These are phyloP conservation scores for Excoecaria cochinchinensis DNA, from an alignment of 345 rosid species.

Conservation along the genomic window DNA sequence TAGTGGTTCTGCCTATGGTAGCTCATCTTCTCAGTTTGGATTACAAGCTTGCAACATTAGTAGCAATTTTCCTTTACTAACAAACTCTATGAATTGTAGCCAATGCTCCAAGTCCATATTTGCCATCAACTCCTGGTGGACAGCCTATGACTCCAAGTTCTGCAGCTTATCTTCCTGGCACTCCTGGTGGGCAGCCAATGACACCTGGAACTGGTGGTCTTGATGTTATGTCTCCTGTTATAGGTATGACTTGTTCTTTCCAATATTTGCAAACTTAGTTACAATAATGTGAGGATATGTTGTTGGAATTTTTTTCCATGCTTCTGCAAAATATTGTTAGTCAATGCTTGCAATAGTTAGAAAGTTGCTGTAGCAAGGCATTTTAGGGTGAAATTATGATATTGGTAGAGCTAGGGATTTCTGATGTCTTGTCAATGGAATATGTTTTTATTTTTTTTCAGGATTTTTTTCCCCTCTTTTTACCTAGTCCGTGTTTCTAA, in stretches of 20 bases:
- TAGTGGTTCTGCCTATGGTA: conserved; percentile 71
- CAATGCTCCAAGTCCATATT: conserved; percentile 91
- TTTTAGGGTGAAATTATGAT: too few species aligned
- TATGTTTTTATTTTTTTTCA: too few species aligned
- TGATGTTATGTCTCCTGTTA: conserved; percentile 87
- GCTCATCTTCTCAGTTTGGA: conserved; percentile 7
- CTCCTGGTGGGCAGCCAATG: conserved; percentile 99
- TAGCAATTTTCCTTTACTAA: background rate
- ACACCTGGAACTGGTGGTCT: conserved; percentile 89
- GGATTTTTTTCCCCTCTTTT: too few species aligned
- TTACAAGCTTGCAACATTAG: background rate
- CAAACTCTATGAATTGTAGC: conserved; percentile 41
- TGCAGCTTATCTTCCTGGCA: conserved; percentile 75
- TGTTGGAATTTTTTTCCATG: background rate
- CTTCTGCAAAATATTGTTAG: background rate
- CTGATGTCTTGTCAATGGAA: too few species aligned
- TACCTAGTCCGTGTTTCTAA: too few species aligned
- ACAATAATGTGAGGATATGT: background rate
- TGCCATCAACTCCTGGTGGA: conserved; percentile 89
- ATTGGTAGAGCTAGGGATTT: too few species aligned
- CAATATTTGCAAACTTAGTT: background rate
- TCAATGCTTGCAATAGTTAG: background rate
- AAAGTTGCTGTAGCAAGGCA: background rate
- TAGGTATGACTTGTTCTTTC: conserved; percentile 42
- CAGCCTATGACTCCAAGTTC: conserved; percentile 95